These are phyloP conservation scores for Paramyrothecium roridum DNA, from an alignment of 2,329 filamentous ascomycete species.

Conservation along the genomic window DNA sequence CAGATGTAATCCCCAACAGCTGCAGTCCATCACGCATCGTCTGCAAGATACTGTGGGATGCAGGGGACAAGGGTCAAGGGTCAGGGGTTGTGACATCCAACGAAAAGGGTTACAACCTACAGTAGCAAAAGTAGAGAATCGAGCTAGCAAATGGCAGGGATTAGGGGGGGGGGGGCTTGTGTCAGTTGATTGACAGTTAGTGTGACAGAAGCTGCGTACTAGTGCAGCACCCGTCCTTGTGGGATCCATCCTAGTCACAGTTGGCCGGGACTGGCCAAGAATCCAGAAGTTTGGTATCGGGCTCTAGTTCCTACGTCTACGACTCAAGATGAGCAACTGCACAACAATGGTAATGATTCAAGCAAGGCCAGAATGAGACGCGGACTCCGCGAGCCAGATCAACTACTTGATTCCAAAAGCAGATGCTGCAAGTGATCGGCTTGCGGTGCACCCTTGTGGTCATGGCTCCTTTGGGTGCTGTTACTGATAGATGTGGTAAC, in stretches of 20 bases:
- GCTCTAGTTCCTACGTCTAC: not conserved
- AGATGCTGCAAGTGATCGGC: no score
- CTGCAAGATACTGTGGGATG: no score
- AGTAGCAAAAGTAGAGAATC: no score
- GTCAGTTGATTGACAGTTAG: not conserved
- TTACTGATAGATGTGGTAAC: not conserved
- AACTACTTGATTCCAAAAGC: not conserved
- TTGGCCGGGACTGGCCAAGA: not conserved
- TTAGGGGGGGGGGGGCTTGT: not conserved
- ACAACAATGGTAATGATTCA: not conserved
- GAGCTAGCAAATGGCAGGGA: not conserved
- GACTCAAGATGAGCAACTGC: not conserved
- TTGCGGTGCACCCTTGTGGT: not conserved
- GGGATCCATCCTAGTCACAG: not conserved
- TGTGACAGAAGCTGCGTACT: not conserved
- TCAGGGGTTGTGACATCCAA: no score
- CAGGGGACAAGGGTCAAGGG: no score
- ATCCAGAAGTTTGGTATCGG: not conserved
- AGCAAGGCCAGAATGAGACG: not conserved
- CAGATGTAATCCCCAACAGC: no score
- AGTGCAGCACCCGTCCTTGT: not conserved
- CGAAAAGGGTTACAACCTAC: no score
- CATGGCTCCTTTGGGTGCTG: not conserved
- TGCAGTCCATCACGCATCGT: no score
- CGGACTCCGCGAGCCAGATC: not conserved